Base-by-base conservation (phyloP, 257 asterid species). In the Lithospermum erythrorhizon region DNA sequence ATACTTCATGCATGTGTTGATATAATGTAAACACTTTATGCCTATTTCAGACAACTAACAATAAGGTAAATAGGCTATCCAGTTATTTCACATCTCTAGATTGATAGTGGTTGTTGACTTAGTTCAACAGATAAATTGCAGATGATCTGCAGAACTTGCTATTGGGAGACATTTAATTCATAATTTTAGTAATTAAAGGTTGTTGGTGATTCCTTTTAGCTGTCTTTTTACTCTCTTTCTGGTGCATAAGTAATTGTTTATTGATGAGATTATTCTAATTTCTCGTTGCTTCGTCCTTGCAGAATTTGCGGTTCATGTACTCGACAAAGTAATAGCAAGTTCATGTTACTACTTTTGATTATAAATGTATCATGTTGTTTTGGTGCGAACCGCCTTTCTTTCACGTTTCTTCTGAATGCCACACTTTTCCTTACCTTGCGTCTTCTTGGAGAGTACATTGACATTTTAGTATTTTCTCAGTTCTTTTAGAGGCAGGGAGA, bases 281-380 rank as follows among this genome's bases (percentile, higher is more conserved):
- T 23, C 11, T 19, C 17, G 24, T 9, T 10, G 72, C 27, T 57
- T 61, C 57, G 21, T 60, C 30, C 57, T 55, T 79, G 85, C 97
- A 89, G 95, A 77, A 76, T 84, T 70, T 59, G 94, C 84, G 78
- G 79, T 82, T 74, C 81, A 87, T 75, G 6, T 84, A 57, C 85
- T 89, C 52, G 97, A 89, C 82, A 89, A 86, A 65, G 65, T 87
- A 30, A 74, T 89, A 60, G 94, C 95, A 58, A 84, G 94, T 95
- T 89, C 2, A 53, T 20, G 21, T 53, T 20, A 0, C 1, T 20
- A n/a, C 9, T 0, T n/a, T 3, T 18, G 2, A 10, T n/a, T 52
- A 3, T 5, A 52, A 18, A 11, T 52, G 37, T 30, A 58, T 9
- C 7, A 17, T 20, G 5, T 21, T 1, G 19, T 30, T 18, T 21